These are phyloP conservation scores for Pythium scleroteichum DNA, from an alignment of 352 stramenopile species.

Conservation along the genomic window DNA sequence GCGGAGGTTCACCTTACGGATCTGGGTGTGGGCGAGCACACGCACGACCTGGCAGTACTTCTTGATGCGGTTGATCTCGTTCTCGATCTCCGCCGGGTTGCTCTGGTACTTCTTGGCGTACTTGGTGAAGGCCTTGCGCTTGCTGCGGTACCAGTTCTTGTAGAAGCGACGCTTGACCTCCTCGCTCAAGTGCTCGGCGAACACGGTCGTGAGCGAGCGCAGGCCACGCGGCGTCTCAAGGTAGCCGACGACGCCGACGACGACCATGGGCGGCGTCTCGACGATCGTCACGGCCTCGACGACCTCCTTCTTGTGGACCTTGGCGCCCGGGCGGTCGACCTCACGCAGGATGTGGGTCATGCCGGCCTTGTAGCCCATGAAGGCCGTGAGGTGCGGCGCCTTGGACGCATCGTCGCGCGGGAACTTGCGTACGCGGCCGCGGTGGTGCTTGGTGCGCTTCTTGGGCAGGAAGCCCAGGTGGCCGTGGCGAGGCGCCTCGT, in stretches of 20 bases:
- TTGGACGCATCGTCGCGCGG: slow-evolving; percentile 97
- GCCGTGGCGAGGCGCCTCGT: slow-evolving; percentile 96
- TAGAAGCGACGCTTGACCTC: slow-evolving; percentile 99
- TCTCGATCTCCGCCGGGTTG: slow-evolving; percentile 90
- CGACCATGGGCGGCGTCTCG: slow-evolving; percentile 99
- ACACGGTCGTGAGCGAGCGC: slow-evolving; percentile 99
- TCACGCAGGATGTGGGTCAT: slow-evolving; percentile 99
- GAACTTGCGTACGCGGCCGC: slow-evolving; percentile 99
- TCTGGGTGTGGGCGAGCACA: slow-evolving; percentile 99
- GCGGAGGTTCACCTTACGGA: slow-evolving; percentile 99
- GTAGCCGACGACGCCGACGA: slow-evolving; percentile 99
- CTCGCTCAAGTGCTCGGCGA: slow-evolving; percentile 99
- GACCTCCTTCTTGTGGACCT: slow-evolving; percentile 99
- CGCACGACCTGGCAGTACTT: slow-evolving; percentile 99
- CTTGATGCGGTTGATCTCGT: slow-evolving; percentile 99
- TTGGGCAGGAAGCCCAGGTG: slow-evolving; percentile 99
- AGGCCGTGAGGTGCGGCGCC: slow-evolving; percentile 98
- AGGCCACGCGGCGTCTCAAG: slow-evolving; percentile 99
- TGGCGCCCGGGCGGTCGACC: slow-evolving; percentile 98
- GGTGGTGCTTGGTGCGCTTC: slow-evolving; percentile 99
- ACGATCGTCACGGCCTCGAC: slow-evolving; percentile 99
- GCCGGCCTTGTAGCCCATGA: slow-evolving; percentile 99
- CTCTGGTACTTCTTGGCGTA: slow-evolving; percentile 99
- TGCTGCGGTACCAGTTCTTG: slow-evolving; percentile 99
- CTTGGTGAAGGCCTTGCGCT: slow-evolving; percentile 99